Evolutionary conservation across 2,329 filamentous ascomycete genomes (phyloP).

Genomic region (Aspergillus calidoustus): DNA sequence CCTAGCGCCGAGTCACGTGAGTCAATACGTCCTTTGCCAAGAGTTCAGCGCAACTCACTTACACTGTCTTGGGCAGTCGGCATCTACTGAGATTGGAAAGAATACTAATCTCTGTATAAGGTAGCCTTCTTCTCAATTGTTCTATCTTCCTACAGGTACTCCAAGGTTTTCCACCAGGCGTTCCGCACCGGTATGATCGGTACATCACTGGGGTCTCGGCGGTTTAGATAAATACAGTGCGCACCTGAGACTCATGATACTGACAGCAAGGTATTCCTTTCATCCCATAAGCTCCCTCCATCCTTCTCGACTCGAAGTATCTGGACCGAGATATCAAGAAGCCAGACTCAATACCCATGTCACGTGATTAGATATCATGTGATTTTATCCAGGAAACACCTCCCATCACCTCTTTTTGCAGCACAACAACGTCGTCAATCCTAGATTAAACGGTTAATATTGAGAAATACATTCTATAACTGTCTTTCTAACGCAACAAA

Average conservation of each 20-base stretch:
- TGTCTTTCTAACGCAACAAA: neutral
- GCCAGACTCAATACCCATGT: neutral
- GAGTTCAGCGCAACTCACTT: neutral
- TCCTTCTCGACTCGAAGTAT: neutral
- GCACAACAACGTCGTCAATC: neutral
- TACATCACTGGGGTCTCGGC: neutral
- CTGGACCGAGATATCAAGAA: neutral
- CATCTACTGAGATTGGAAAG: neutral
- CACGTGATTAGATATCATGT: neutral
- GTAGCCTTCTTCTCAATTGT: neutral
- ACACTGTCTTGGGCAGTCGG: neutral
- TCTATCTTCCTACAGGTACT: neutral
- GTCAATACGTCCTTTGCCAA: neutral
- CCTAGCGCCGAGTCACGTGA: constrained; percentile 43
- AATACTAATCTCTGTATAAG: neutral
- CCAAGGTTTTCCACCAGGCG: neutral
- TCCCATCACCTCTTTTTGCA: neutral
- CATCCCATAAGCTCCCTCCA: neutral
- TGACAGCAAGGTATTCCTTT: neutral
- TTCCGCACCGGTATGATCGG: neutral
- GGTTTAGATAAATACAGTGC: neutral
- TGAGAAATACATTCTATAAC: neutral
- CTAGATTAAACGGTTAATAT: neutral
- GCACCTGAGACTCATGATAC: neutral
- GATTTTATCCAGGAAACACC: neutral